These are phyloP conservation scores for Rhodamnia argentea DNA, from an alignment of 345 rosid species.

Conservation along the genomic window DNA sequence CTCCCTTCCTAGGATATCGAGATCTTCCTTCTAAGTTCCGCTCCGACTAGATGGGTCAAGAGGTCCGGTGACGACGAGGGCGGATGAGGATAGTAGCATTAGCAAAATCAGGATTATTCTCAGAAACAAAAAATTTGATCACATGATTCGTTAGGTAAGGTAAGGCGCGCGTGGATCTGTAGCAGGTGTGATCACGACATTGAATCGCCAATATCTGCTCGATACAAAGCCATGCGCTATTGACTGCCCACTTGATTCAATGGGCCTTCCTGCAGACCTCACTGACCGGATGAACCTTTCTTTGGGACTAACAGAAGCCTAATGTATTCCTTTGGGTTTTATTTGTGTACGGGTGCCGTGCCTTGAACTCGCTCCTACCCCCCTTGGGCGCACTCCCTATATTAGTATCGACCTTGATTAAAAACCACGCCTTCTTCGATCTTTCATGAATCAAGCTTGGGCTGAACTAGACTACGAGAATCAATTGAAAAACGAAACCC, in stretches of 20 bases:
- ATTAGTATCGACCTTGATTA: background rate
- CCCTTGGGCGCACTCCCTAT: background rate
- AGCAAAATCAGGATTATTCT: background rate
- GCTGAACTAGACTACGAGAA: background rate
- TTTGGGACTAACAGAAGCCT: too few species aligned
- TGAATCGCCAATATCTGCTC: background rate
- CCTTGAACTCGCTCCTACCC: too few species aligned
- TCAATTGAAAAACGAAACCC: background rate
- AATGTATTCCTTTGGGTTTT: too few species aligned
- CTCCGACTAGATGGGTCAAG: background rate
- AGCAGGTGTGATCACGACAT: background rate
- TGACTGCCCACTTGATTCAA: too few species aligned
- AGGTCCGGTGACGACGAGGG: background rate
- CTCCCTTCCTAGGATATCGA: background rate
- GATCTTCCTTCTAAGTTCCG: background rate
- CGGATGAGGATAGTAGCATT: background rate
- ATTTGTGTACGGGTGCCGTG: too few species aligned
- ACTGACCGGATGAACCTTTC: too few species aligned
- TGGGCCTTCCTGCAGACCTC: too few species aligned
- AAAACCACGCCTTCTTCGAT: background rate
- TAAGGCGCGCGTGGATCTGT: background rate
- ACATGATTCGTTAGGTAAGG: background rate
- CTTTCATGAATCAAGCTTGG: background rate
- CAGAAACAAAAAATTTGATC: background rate
- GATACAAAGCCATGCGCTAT: background rate